A percentile compares a stretch with the other conserved stretches of the same genome.
Evolutionary conservation across 2,329 filamentous ascomycete species (phyloP).

Genomic region (Colletotrichum theobromicola): DNA sequence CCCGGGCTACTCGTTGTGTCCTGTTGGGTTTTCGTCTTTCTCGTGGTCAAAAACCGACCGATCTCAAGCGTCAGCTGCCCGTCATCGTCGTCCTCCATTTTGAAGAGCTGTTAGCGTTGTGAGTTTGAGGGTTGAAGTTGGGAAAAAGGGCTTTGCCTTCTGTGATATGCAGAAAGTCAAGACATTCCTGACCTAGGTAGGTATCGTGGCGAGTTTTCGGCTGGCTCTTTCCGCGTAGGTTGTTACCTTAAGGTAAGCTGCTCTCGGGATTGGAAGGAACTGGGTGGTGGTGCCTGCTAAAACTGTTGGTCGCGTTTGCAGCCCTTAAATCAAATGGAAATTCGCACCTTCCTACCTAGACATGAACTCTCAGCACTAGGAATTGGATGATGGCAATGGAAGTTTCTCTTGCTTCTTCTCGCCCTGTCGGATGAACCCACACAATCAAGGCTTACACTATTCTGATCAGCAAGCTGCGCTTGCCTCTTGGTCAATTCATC

Average conservation of each 20-base stretch:
- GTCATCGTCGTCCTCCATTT: not conserved
- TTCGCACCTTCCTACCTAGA: not conserved
- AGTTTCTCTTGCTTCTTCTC: not conserved
- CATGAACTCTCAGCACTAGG: not conserved
- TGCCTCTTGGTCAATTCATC: not conserved
- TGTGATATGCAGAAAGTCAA: not conserved
- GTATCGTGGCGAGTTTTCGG: not conserved
- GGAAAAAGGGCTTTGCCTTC: not conserved
- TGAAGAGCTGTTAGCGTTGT: not conserved
- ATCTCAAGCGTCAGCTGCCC: not conserved
- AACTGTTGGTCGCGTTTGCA: not conserved
- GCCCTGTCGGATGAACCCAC: not conserved
- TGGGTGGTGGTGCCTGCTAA: not conserved
- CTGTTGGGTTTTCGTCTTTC: not conserved
- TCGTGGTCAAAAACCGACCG: not conserved
- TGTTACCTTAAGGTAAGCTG: not conserved
- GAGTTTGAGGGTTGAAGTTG: not conserved
- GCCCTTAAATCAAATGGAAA: not conserved
- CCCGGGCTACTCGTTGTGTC: not conserved
- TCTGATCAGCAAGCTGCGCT: not conserved
- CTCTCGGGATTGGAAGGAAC: not conserved
- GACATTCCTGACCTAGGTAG: not conserved
- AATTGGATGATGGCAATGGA: not conserved
- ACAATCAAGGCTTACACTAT: not conserved
- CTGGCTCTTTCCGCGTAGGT: not conserved